Percentiles rank a stretch among this genome's conserved stretches.
Conservation (phyloP, 371 early-diverging fungal species). For the Apophysomyces ossiformis region DNA sequence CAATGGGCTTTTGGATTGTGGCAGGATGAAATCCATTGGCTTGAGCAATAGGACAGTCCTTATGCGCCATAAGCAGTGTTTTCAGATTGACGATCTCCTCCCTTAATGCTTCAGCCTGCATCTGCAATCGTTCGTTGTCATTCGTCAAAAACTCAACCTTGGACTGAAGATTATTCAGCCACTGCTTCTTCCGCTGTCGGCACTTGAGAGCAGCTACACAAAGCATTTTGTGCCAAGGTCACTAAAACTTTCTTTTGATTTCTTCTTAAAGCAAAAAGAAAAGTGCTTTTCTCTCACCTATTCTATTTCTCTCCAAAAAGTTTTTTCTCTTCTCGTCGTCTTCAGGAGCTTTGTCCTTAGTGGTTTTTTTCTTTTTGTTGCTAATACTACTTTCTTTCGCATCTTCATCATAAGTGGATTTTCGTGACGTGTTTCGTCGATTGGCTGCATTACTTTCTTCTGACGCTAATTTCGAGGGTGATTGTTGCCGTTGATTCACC, state of each 20-base stretch:
- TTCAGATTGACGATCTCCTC: conserved; percentile 79
- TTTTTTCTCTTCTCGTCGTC: conserved; percentile 75
- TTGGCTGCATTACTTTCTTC: not conserved
- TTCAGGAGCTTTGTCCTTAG: conserved; percentile 40
- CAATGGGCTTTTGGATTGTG: conserved; percentile 32
- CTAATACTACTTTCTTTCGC: conserved; percentile 28
- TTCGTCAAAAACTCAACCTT: conserved; percentile 74
- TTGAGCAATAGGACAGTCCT: conserved; percentile 77
- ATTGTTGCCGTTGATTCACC: conserved; percentile 6
- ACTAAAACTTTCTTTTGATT: not conserved
- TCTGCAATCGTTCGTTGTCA: conserved; percentile 76
- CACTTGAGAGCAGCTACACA: conserved; percentile 84
- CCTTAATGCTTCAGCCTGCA: conserved; percentile 66
- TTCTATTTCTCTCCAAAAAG: conserved; percentile 86
- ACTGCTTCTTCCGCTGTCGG: conserved; percentile 89
- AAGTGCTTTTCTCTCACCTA: conserved; percentile 49
- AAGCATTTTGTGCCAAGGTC: not conserved
- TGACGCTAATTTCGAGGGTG: conserved; percentile 1
- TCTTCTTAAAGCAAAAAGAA: not conserved
- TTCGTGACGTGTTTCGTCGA: not conserved
- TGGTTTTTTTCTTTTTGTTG: conserved; percentile 28
- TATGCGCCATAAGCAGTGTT: conserved; percentile 76
- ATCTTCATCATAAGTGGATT: conserved; percentile 19
- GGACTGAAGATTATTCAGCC: conserved; percentile 77
- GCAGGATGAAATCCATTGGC: conserved; percentile 59